Conservation (phyloP, 352 stramenopile species). For the Globisporangium canariense region DNA sequence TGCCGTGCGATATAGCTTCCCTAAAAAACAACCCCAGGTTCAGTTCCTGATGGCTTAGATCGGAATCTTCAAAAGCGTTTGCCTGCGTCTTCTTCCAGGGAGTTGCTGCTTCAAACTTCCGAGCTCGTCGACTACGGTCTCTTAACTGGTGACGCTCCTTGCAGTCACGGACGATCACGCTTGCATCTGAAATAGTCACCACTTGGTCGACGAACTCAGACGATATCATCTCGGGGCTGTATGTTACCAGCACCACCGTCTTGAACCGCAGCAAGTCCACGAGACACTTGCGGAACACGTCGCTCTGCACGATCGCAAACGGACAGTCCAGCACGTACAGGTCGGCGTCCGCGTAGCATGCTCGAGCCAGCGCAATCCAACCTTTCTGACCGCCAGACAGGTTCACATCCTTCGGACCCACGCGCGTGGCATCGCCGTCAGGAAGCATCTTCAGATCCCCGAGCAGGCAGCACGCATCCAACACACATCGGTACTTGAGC, state of each 20-base stretch:
- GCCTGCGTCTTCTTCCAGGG: background rate
- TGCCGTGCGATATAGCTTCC: background rate
- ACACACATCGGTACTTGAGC: constrained; percentile 35
- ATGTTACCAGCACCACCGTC: constrained; percentile 47
- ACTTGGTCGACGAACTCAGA: constrained; percentile 37
- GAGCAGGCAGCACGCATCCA: constrained; percentile 50
- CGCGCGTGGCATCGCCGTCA: constrained; percentile 31
- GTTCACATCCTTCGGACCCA: constrained; percentile 19
- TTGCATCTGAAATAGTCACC: constrained; percentile 11
- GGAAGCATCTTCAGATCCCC: constrained; percentile 37
- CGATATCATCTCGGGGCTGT: constrained; percentile 43
- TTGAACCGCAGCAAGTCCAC: constrained; percentile 37
- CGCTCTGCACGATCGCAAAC: constrained; percentile 33
- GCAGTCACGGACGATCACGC: background rate
- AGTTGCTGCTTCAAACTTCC: background rate
- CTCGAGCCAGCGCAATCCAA: constrained; percentile 35
- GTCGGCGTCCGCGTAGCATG: constrained; percentile 35
- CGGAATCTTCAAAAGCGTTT: background rate
- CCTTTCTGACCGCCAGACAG: constrained; percentile 32
- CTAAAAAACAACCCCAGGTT: background rate
- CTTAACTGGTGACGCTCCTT: background rate
- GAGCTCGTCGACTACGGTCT: background rate
- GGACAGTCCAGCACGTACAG: constrained; percentile 37
- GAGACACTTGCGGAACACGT: constrained; percentile 46
- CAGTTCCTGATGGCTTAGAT: background rate